These are phyloP conservation scores for Chenopodium berlandieri DNA, from an alignment of 148 eudicot species.

Conservation along the genomic window DNA sequence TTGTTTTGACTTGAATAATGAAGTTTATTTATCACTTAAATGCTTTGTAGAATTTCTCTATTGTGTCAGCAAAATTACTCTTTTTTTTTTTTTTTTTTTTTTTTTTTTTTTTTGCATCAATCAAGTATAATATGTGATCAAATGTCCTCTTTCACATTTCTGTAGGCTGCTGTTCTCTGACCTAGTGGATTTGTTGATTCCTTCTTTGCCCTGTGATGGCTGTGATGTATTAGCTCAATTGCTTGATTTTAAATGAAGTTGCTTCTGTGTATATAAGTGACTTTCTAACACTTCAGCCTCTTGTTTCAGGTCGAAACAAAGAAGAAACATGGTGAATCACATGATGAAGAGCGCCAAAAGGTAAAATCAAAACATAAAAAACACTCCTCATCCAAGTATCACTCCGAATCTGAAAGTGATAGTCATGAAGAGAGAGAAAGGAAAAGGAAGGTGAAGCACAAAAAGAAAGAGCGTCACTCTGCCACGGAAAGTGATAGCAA, in stretches of 20 bases:
- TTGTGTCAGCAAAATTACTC: neutral
- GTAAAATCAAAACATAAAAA: constrained; percentile 54
- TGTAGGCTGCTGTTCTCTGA: too few relatives aligned
- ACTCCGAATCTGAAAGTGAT: constrained; percentile 38
- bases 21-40: neutral
- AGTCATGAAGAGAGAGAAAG: constrained; percentile 35
- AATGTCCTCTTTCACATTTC: too few relatives aligned
- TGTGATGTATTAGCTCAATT: neutral
- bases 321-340: constrained; percentile 47
- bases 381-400: constrained; percentile 50
- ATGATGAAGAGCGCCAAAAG: constrained; percentile 38
- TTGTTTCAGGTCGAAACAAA: constrained; percentile 62
- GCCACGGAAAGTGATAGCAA: constrained; percentile 35
- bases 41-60: neutral
- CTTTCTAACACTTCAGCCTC: constrained; percentile 11
- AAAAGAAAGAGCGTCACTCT: constrained; percentile 28
- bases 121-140: too few relatives aligned
- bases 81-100: too few relatives aligned
- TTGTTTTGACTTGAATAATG: neutral
- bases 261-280: constrained; percentile 3
- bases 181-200: too few relatives aligned
- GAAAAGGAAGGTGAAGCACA: constrained; percentile 31
- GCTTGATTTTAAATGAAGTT: neutral
- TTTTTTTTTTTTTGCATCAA: neutral
- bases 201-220: too few relatives aligned